Evolutionary conservation across 148 eudicot species (phyloP).

Genomic region (Heliosperma pusillum): DNA sequence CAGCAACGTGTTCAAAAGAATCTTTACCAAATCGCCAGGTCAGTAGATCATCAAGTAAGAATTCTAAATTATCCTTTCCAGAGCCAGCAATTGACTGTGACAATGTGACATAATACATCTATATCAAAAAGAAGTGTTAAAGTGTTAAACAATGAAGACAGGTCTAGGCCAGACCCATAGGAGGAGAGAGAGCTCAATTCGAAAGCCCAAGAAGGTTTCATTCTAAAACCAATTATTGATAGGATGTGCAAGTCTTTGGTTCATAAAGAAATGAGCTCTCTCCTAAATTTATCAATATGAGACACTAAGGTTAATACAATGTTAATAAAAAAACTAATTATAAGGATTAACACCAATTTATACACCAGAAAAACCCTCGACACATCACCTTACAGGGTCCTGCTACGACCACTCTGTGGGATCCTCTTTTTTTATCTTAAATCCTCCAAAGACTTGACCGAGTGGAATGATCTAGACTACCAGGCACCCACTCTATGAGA

Average conservation of each 20-base stretch:
- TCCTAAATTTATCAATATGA: too few species aligned
- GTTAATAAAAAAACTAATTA: too few species aligned
- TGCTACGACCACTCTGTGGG: background rate
- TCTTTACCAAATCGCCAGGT: conserved; percentile 55
- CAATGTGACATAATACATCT: conserved; percentile 11
- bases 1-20: conserved; percentile 55
- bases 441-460: background rate
- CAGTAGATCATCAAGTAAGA: conserved; percentile 66
- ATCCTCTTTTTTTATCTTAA: background rate
- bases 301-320: too few species aligned
- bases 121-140: background rate
- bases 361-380: background rate
- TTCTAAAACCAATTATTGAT: too few species aligned
- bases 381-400: background rate
- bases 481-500: background rate
- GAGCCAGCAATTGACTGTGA: conserved; percentile 47
- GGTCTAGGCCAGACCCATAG: too few species aligned
- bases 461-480: background rate
- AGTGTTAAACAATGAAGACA: too few species aligned
- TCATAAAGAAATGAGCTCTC: too few species aligned
- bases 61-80: conserved; percentile 44
- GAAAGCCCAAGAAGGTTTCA: too few species aligned
- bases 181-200: too few species aligned
- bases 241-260: too few species aligned
- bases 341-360: background rate